Evolutionary conservation across 164 flowering plant species (phyloP).

Genomic region (Tetrastigma voinierianum): DNA sequence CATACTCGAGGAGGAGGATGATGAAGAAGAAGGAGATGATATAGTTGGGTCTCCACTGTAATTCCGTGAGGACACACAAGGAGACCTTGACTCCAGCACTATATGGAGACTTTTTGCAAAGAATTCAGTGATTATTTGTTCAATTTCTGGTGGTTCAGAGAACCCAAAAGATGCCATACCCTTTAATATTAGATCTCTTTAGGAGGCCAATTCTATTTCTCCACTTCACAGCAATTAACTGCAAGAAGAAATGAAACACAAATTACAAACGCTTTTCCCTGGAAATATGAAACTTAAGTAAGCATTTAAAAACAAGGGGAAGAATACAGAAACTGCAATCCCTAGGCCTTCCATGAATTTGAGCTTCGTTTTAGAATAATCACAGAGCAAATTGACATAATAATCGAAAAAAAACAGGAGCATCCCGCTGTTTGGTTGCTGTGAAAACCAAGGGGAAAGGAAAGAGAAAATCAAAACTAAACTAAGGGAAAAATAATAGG

Average conservation of each 20-base stretch:
- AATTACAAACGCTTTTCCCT: neutral
- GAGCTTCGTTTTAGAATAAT: too few relatives aligned
- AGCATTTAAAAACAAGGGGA: too few relatives aligned
- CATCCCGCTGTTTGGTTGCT: too few relatives aligned
- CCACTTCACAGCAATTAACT: neutral
- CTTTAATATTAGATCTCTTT: too few relatives aligned
- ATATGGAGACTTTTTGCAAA: slow-evolving; percentile 78
- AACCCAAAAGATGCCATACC: slow-evolving; percentile 48
- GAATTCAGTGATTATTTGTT: slow-evolving; percentile 80
- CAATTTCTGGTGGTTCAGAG: slow-evolving; percentile 68
- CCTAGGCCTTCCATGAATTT: too few relatives aligned
- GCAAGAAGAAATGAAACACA: slow-evolving; percentile 3
- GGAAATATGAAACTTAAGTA: neutral
- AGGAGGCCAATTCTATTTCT: slow-evolving; percentile 2
- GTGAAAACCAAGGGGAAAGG: too few relatives aligned
- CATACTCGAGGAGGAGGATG: slow-evolving; percentile 72
- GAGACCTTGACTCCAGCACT: slow-evolving; percentile 74
- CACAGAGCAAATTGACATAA: too few relatives aligned
- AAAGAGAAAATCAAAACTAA: too few relatives aligned
- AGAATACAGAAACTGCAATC: too few relatives aligned
- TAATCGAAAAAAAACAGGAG: too few relatives aligned
- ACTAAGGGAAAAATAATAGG: too few relatives aligned
- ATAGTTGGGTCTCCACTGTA: slow-evolving; percentile 65
- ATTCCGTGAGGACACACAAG: slow-evolving; percentile 66
- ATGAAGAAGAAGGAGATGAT: slow-evolving; percentile 76